Evolutionary conservation across 2,329 filamentous ascomycete genomes (phyloP), one percentile per base, ranked within the genome.

Genomic region (Scleromitrula shiraiana): DNA sequence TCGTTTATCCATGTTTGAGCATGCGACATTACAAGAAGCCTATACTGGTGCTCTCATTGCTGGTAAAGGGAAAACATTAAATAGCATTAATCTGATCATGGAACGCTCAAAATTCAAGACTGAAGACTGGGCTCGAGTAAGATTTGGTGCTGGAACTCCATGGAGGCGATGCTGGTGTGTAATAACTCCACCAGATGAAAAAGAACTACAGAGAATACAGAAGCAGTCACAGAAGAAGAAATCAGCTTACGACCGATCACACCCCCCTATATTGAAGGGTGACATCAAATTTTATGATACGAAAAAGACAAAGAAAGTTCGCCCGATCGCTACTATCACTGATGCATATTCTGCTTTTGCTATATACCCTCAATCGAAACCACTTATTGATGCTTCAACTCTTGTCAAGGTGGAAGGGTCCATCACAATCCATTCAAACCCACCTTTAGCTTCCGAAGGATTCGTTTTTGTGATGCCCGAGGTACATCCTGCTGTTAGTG

Each of bases 391-490:
- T 57, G 87, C 91, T 50, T 97, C 93, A 1, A 96, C 91, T 0
- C 70, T 98, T 51, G 77, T 97, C 54, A 98, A 98, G 67, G 77
- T 98, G 23, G 93, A 98, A 68, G 93, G 90, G 8, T 80, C 81
- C 53, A 88, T 98, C 52, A 89, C 85, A 0, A 87, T 96, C 32
- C 89, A 96, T 67, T 83, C 84, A 0, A 78, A 82, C 10, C 82
- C 86, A 7, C 81, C 88, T 20, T 83, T 84, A 0, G 80, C 81
- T 2, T 85, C 85, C 0, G 93, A 98, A 64, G 93, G 93, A 0
- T 96, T 96, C 59, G 88, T 98, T 4, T 98, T 98, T 62, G 83
- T 97, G 57, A 96, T 98, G 90, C 93, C 93, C 4, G 93, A 98
- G 65, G 79, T 85, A 1, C 88, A 88, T 60, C 84, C 91, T n/a